Base-by-base conservation (phyloP, 208 protist species). In the Acanthamoeba triangularis region DNA sequence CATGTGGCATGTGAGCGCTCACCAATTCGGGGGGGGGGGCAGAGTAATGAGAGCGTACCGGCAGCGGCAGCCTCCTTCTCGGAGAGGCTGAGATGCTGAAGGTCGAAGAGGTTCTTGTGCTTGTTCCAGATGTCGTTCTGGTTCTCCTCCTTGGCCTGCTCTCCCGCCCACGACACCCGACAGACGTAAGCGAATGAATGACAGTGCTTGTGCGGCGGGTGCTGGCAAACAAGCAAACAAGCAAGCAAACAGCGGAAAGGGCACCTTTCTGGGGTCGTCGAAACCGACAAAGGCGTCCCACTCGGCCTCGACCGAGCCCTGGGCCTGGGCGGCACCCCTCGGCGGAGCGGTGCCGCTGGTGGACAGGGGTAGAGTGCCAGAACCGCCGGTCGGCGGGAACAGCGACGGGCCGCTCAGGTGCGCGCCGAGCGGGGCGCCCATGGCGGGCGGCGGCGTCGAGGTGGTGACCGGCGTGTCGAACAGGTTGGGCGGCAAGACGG, bases 71-170 rank as follows among this genome's bases (percentile, higher is more conserved):
- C 54, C 54, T 61, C 54, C 69, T 78, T 78, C 28, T 78, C 69
- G 16, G 69, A 78, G 35, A 78, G 28, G 69, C 35, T 78, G 35
- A 78, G 69, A 6, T 78, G 69, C 35, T 78, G 69, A 1, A 78
- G 35, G 35, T 78, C 69, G 28, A 78, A 78, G 18, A 78, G 69
- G 35, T 78, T 78, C 35, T 78, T 33, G 35, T 78, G 69, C 69
- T 78, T 78, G 69, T 33, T 44, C 69, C 69, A 78, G 13, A 78
- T 11, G 35, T 78, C 69, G 35, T 78, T 41, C 7, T 78, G 28
- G 69, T 41, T 78, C 28, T 78, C 54, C 20, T 61, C 54, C 54
- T 61, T 61, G 54, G 11, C 16, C 20, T 61, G 54, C 54, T 61
- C 37, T 41, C 37, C 37, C 37, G 37, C 37, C 11, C 52, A 59